Evolutionary conservation across 2,329 filamentous ascomycete genomes (phyloP).

Genomic region (Nemania sp.): DNA sequence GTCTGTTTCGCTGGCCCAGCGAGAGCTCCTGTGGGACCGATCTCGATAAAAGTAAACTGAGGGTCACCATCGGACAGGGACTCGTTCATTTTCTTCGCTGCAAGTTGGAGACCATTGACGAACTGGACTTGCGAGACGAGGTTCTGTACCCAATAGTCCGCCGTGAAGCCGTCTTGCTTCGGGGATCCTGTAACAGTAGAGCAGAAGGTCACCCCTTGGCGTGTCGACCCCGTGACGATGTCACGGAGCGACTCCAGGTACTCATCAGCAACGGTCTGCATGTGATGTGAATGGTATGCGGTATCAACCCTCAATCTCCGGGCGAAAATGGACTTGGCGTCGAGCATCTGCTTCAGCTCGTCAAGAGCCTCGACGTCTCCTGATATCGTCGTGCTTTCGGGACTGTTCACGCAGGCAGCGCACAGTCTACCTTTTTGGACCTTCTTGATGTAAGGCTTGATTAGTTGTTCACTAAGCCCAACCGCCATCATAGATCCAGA

Average conservation of each 20-base stretch:
- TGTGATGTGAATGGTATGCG: constrained; percentile 15
- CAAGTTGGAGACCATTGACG: constrained; percentile 1
- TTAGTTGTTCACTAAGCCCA: constrained; percentile 2
- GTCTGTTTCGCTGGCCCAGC: constrained; percentile 11
- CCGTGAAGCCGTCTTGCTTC: background rate
- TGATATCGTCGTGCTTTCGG: constrained; percentile 8
- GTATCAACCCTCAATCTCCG: constrained; percentile 6
- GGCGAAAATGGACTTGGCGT: constrained; percentile 9
- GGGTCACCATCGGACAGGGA: constrained; percentile 1
- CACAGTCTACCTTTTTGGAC: background rate
- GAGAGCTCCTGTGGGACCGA: constrained; percentile 12
- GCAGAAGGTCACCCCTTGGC: background rate
- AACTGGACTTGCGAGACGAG: constrained; percentile 15
- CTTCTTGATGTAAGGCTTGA: background rate
- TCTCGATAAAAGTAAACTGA: constrained; percentile 10
- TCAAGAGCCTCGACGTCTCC: constrained; percentile 7
- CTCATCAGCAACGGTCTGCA: constrained; percentile 11
- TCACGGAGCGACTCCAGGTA: constrained; percentile 4
- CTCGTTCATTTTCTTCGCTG: background rate
- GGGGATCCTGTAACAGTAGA: constrained; percentile 12
- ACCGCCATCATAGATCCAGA: constrained; percentile 20
- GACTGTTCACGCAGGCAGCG: constrained; percentile 20
- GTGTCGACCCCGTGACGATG: background rate
- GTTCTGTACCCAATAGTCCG: constrained; percentile 16
- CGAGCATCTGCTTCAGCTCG: background rate